Conservation (phyloP, 2,329 filamentous ascomycete genomes). For the Arthrobotrys sinensis region DNA sequence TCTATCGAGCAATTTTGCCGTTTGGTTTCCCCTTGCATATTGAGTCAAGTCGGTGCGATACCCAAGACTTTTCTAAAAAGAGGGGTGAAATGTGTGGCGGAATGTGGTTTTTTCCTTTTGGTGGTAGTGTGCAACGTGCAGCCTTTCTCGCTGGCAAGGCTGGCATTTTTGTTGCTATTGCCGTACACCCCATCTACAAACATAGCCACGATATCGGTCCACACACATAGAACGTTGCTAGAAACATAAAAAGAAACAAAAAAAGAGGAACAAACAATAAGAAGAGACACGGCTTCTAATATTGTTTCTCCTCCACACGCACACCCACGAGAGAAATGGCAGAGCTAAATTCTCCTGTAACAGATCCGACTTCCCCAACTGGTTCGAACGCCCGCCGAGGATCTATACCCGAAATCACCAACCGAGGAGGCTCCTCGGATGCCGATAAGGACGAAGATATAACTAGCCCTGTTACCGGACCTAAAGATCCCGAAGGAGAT, state of each 20-base stretch:
- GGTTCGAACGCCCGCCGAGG: conserved; percentile 54
- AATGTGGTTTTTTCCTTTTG: conserved; percentile 30
- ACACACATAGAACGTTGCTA: neutral
- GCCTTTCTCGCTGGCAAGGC: neutral
- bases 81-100: conserved; percentile 12
- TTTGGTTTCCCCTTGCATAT: conserved; percentile 19
- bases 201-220: conserved; percentile 26
- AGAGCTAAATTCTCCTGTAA: conserved; percentile 47
- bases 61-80: conserved; percentile 7
- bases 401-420: conserved; percentile 45
- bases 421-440: conserved; percentile 36
- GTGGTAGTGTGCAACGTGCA: neutral
- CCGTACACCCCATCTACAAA: conserved; percentile 3
- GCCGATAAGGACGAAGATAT: conserved; percentile 42
- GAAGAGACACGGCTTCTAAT: conserved; percentile 8
- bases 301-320: neutral
- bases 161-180: conserved; percentile 16
- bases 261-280: neutral
- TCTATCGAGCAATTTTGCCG: neutral
- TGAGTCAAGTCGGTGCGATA: conserved; percentile 26
- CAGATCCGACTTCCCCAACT: conserved; percentile 55
- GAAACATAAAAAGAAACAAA: conserved; percentile 21
- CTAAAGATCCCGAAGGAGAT: conserved; percentile 55
- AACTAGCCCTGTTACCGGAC: conserved; percentile 33
- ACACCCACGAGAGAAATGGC: neutral